Percentiles rank a stretch among this genome's conserved stretches.
Evolutionary conservation across 352 stramenopile genomes (phyloP).

Genomic region (Globisporangium cylindrosporum): DNA sequence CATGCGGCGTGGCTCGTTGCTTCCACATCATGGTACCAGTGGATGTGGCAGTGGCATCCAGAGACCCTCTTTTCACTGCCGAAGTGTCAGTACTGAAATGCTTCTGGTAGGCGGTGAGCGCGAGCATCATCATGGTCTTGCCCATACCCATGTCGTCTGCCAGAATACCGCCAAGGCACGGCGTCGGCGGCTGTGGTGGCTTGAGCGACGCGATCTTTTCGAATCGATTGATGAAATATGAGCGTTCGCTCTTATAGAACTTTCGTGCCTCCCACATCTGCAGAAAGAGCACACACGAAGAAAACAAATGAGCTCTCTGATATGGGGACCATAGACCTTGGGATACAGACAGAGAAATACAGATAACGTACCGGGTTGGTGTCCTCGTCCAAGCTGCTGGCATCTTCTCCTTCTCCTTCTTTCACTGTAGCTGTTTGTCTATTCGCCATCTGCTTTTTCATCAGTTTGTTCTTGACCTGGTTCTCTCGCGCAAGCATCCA

Average conservation of each 20-base stretch:
- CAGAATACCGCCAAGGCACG: conserved; percentile 81
- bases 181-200: conserved; percentile 45
- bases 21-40: conserved; percentile 5
- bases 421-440: not conserved
- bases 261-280: conserved; percentile 73
- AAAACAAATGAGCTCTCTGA: not conserved
- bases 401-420: not conserved
- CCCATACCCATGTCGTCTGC: conserved; percentile 92
- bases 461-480: conserved; percentile 22
- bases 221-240: conserved; percentile 83
- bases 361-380: conserved; percentile 44
- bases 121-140: conserved; percentile 85
- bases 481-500: conserved; percentile 89
- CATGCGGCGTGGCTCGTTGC: not conserved
- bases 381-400: conserved; percentile 25
- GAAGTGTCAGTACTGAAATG: conserved; percentile 18
- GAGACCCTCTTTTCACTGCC: not conserved
- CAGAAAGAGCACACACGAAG: not conserved
- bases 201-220: conserved; percentile 73
- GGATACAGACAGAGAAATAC: not conserved
- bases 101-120: conserved; percentile 61
- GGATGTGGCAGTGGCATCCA: not conserved
- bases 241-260: conserved; percentile 34
- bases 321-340: not conserved
- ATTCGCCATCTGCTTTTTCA: conserved; percentile 1